phyloP scores from a whole-genome alignment of 805 yeast species.

The Cyberlindnera saturnus region DNA sequence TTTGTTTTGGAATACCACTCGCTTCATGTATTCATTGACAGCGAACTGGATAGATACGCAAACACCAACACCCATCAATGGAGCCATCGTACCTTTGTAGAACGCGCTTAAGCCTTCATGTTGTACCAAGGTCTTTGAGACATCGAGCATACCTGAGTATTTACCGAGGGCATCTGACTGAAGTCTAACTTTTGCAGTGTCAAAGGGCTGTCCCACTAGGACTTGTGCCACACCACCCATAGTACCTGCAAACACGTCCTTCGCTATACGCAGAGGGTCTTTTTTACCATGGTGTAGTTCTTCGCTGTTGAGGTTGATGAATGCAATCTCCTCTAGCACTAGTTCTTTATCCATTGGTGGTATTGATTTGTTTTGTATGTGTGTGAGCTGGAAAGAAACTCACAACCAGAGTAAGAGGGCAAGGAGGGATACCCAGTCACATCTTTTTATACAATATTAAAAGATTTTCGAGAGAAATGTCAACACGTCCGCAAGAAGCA shows the following conservation, averaged over 20 bases:
- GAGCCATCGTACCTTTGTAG: conserved; percentile 91
- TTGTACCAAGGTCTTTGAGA: conserved; percentile 60
- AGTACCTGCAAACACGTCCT: conserved; percentile 63
- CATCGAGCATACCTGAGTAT: conserved; percentile 70
- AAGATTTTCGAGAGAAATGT: no score
- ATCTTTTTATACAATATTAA: no score
- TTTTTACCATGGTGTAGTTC: conserved; percentile 3
- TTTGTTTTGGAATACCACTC: conserved; percentile 45
- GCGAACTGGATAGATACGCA: conserved; percentile 96
- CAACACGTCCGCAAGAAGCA: conserved; percentile 10
- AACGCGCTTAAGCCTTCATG: conserved; percentile 85
- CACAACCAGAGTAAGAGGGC: no score
- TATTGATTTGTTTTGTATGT: background rate
- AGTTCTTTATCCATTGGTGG: conserved; percentile 10
- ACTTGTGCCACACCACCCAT: conserved; percentile 96
- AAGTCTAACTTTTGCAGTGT: conserved; percentile 86
- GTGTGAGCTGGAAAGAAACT: no score
- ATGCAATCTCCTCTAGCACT: conserved; percentile 8
- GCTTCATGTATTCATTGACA: conserved; percentile 89
- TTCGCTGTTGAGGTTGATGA: conserved; percentile 4
- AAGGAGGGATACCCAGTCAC: no score
- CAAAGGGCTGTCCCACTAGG: conserved; percentile 92
- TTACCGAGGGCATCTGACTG: conserved; percentile 83
- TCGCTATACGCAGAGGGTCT: conserved; percentile 19
- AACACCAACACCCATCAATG: conserved; percentile 90